A percentile compares a stretch with the other conserved stretches of the same genome.
Conservation (phyloP, 2,329 filamentous ascomycete species). For the Penicillium sp. region DNA sequence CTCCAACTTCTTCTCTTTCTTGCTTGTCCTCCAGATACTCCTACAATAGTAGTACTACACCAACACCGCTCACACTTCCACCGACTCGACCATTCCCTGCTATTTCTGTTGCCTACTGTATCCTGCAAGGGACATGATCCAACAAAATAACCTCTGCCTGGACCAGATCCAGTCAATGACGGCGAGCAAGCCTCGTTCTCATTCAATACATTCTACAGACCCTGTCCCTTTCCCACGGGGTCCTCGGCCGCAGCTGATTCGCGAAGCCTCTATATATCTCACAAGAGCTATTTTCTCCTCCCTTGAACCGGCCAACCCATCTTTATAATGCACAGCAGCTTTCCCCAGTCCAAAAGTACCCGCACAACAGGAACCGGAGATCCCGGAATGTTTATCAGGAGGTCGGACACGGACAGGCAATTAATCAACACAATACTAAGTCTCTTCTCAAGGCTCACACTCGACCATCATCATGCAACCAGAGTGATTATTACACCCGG, state of each 20-base stretch:
- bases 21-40: not conserved
- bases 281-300: conserved; percentile 3
- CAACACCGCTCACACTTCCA: not conserved
- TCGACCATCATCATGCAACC: not conserved
- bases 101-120: not conserved
- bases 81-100: not conserved
- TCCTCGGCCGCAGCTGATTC: conserved; percentile 2
- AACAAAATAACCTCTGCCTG: not conserved
- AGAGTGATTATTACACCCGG: not conserved
- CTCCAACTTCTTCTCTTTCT: not conserved
- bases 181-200: not conserved
- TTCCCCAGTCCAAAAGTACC: not conserved
- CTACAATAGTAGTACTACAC: not conserved
- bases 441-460: not conserved
- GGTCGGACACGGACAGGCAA: not conserved
- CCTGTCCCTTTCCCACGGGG: conserved; percentile 8
- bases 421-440: not conserved
- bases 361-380: conserved; percentile 6
- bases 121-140: conserved; percentile 4
- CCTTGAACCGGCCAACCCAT: not conserved
- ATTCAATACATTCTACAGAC: not conserved
- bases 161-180: not conserved
- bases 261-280: not conserved
- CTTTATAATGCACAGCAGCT: not conserved
- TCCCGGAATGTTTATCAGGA: conserved; percentile 7